Evolutionary conservation across 768 basidiomycete species (phyloP).

Genomic region (Suillus plorans): DNA sequence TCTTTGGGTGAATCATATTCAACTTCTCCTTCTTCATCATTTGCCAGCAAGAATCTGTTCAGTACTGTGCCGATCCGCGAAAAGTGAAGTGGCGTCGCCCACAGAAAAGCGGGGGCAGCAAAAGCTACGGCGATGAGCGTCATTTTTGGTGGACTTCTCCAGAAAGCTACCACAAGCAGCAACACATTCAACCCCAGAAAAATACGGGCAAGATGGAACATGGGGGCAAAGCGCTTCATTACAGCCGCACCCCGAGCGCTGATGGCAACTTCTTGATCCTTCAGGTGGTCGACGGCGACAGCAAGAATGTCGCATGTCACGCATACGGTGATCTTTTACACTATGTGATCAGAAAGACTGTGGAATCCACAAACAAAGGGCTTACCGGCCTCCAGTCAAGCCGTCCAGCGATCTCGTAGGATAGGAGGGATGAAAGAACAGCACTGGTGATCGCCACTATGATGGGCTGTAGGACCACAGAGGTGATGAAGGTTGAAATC

Average conservation of each 20-base stretch:
- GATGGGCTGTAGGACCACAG: not conserved
- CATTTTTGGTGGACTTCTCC: not conserved
- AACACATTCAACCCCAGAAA: not conserved
- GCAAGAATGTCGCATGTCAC: not conserved
- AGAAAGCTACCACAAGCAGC: not conserved
- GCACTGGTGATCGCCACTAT: not conserved
- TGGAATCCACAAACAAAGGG: not conserved
- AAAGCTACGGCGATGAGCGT: not conserved
- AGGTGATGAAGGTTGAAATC: not conserved
- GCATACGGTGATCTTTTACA: not conserved
- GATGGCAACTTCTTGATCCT: not conserved
- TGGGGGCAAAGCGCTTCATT: not conserved
- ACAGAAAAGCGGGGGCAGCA: not conserved
- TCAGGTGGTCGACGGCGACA: not conserved
- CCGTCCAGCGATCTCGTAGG: not conserved
- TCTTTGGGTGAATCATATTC: not conserved
- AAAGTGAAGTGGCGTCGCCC: not conserved
- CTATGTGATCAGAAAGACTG: not conserved
- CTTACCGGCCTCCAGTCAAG: constrained; percentile 2
- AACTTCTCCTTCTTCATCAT: not conserved
- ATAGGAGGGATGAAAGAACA: not conserved
- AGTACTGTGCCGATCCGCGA: not conserved
- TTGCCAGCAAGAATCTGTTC: not conserved
- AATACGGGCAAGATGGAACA: not conserved
- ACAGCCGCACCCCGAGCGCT: not conserved